Evolutionary conservation across 163 green algal genomes (phyloP).

Genomic region (Trebouxia gelatinosa): DNA sequence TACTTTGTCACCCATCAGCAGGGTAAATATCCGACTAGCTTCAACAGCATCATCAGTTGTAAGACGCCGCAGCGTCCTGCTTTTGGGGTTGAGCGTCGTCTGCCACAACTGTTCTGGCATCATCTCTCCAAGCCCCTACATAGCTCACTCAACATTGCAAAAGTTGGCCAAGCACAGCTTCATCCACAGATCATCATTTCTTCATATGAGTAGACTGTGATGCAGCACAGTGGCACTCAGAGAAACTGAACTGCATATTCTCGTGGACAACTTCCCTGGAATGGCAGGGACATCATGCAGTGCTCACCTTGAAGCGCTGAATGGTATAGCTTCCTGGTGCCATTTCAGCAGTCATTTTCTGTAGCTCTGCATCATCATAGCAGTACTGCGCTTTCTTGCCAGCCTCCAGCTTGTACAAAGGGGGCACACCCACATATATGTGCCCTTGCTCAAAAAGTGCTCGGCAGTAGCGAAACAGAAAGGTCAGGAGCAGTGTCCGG

Average conservation of each 20-base stretch:
- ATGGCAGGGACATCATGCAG: too few species aligned
- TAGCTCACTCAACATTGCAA: too few species aligned
- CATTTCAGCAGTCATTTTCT: conserved; percentile 26
- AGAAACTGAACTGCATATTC: too few species aligned
- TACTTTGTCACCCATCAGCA: conserved; percentile 88
- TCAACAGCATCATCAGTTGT: conserved; percentile 80
- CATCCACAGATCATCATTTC: too few species aligned
- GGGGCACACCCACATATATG: conserved; percentile 88
- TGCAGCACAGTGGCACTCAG: too few species aligned
- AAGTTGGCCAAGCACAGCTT: too few species aligned
- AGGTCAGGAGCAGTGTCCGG: conserved; percentile 97
- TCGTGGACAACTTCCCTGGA: too few species aligned
- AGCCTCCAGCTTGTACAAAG: conserved; percentile 88
- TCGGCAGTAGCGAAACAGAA: conserved; percentile 93
- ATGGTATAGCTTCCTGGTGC: conserved; percentile 25
- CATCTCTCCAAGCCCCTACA: conserved; percentile 98
- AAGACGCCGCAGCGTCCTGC: conserved; percentile 73
- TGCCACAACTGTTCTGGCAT: conserved; percentile 98
- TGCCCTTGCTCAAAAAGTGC: conserved; percentile 90
- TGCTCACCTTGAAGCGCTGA: conserved; percentile 66
- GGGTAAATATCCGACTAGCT: conserved; percentile 70
- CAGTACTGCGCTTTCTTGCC: conserved; percentile 61
- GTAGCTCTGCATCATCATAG: conserved; percentile 76
- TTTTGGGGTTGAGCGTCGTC: conserved; percentile 93
- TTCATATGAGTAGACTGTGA: too few species aligned